Evolutionary conservation across 768 basidiomycete species (phyloP), one percentile per base, ranked within the genome.

Genomic region (Pulveroboletus sp.): DNA sequence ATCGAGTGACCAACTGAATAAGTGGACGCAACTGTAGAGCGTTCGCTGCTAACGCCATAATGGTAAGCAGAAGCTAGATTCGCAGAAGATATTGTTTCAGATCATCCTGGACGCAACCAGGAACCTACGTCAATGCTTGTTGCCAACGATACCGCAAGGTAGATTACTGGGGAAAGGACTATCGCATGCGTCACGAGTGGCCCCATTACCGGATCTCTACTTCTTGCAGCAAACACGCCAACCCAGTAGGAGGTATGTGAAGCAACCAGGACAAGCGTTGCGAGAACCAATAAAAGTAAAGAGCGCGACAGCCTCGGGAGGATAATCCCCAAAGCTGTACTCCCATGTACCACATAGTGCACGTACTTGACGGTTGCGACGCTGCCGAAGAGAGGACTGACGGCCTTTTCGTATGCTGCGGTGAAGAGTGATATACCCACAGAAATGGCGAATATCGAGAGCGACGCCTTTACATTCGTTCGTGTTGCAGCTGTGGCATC

Each of bases 211-310:
- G 82, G 76, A 53, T 78, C 72, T 21, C 69, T 70, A 56, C 67
- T 64, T 54, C 83, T 75, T 25, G 80, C 77, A 10, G 84, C 81
- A 68, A 74, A 76, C 20, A 78, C 75, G 27, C 81, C 77, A 19
- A 79, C 67, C 79, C 81, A 87, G 57, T 88, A 87, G 6, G 80
- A 79, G n/a, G 80, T 74, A 56, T 79, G 76, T 1, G 89, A 84
- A 24, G 81, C 72, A 40, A 70, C 47, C 41, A 75, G 69, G 31
- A 81, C 62, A 24, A 73, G 60, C 9, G 71, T 45, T 17, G 72
- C 75, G 34, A 77, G 69, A 50, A 64, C 61, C n/a, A 48, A 39
- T 19, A 69, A 32, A 36, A 64, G 55, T 14, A 51, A 27, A 43
- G 59, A 49, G 36, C 42, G 62, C 25, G 63, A 23, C n/a, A 73